A percentile compares a stretch with the other conserved stretches of the same genome.
Conservation (phyloP, 2,329 filamentous ascomycete species). For the Aspergillus aculeatinus region DNA sequence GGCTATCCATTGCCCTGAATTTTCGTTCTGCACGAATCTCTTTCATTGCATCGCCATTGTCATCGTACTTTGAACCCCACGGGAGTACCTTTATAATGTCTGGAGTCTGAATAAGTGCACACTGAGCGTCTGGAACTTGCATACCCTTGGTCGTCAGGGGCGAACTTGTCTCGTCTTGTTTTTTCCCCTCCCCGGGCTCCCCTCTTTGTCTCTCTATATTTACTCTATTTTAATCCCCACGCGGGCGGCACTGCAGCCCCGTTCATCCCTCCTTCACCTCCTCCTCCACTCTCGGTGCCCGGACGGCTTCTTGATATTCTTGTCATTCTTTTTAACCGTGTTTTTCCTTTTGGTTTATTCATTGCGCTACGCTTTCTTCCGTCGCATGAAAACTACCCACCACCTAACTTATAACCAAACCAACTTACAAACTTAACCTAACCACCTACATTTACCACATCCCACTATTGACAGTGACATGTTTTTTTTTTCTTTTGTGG, state of each 20-base stretch:
- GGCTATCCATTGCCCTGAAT: neutral
- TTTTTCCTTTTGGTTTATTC: neutral
- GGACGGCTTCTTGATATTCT: neutral
- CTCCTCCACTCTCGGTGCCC: neutral
- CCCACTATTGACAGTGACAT: too few relatives aligned
- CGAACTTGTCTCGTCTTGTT: slow-evolving; percentile 4
- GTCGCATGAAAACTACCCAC: too few relatives aligned
- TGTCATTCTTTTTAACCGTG: neutral
- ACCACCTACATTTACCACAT: too few relatives aligned
- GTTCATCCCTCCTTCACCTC: neutral
- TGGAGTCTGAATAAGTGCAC: slow-evolving; percentile 4
- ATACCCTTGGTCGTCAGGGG: slow-evolving; percentile 1
- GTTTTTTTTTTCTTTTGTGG: too few relatives aligned
- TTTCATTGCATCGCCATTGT: slow-evolving; percentile 1
- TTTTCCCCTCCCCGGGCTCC: neutral
- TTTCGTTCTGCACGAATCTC: slow-evolving; percentile 1
- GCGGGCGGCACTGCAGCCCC: neutral
- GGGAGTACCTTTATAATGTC: neutral
- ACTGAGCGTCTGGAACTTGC: slow-evolving; percentile 3
- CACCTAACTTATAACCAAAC: too few relatives aligned
- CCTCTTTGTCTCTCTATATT: neutral
- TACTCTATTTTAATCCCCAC: neutral
- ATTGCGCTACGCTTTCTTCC: neutral
- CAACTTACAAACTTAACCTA: too few relatives aligned
- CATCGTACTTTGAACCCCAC: neutral